Evolutionary conservation across 345 rosid species (phyloP).

Genomic region (Pistacia atlantica): DNA sequence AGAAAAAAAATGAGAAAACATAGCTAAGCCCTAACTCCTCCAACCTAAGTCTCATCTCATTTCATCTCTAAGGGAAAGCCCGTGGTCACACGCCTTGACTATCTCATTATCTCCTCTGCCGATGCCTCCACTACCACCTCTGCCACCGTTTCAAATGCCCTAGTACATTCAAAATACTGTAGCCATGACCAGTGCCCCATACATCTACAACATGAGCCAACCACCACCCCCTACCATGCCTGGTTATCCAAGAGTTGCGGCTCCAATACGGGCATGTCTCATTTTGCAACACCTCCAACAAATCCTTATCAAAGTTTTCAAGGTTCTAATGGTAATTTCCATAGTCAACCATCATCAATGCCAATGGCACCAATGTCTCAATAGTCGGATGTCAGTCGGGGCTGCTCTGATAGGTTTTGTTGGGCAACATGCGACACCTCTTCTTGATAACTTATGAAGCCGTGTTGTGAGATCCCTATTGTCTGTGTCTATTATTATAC

Average conservation of each 20-base stretch:
- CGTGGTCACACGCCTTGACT: too few species aligned
- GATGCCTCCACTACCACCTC: slow-evolving; percentile 55
- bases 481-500: slow-evolving; percentile 23
- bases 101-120: slow-evolving; percentile 49
- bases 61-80: too few species aligned
- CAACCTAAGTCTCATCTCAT: too few species aligned
- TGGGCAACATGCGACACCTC: background rate
- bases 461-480: background rate
- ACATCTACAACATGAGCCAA: slow-evolving; percentile 50
- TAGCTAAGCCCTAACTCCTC: too few species aligned
- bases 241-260: slow-evolving; percentile 40
- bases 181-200: slow-evolving; percentile 47
- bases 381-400: slow-evolving; percentile 39
- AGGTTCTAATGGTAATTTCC: slow-evolving; percentile 67
- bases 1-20: too few species aligned
- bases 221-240: slow-evolving; percentile 48
- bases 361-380: slow-evolving; percentile 67
- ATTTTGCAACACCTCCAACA: slow-evolving; percentile 39
- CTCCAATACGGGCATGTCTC: slow-evolving; percentile 48
- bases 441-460: slow-evolving; percentile 7
- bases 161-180: slow-evolving; percentile 60
- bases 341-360: slow-evolving; percentile 59
- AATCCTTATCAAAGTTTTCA: slow-evolving; percentile 64
- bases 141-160: slow-evolving; percentile 56
- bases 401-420: slow-evolving; percentile 4